phyloP scores from a whole-genome alignment of 805 yeast species.

The Yarrowia sp. region DNA sequence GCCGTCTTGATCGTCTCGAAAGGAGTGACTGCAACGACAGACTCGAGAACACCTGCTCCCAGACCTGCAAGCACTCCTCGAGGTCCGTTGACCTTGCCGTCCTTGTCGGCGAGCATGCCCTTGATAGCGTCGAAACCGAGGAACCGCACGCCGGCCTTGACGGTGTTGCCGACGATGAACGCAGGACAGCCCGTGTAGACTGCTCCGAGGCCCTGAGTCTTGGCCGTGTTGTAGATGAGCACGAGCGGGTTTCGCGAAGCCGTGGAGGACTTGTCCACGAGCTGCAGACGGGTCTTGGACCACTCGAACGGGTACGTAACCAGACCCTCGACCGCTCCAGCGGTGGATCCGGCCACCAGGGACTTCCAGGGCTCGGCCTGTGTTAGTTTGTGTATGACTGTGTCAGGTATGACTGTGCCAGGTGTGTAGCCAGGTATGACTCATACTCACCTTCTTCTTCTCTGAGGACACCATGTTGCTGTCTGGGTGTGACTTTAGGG shows the following conservation, averaged over 20 bases:
- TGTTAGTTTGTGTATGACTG: constrained; percentile 16
- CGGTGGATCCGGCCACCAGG: constrained; percentile 47
- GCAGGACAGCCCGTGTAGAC: constrained; percentile 96
- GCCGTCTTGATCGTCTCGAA: constrained; percentile 96
- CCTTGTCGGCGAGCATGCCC: constrained; percentile 67
- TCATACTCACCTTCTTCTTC: constrained; percentile 12
- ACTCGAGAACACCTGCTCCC: constrained; percentile 93
- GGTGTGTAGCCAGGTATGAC: too few relatives aligned
- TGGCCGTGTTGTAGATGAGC: constrained; percentile 70
- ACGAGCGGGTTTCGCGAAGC: constrained; percentile 81
- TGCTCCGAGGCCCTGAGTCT: constrained; percentile 72
- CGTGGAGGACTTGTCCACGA: constrained; percentile 42
- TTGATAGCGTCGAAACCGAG: constrained; percentile 89
- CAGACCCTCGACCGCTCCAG: constrained; percentile 67
- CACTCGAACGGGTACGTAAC: constrained; percentile 95
- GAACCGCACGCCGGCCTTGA: constrained; percentile 93
- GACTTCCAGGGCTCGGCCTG: constrained; percentile 39
- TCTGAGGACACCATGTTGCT: neutral
- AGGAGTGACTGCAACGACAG: constrained; percentile 92
- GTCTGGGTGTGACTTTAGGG: neutral
- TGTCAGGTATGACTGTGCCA: too few relatives aligned
- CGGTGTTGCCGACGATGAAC: constrained; percentile 91
- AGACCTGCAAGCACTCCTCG: constrained; percentile 95
- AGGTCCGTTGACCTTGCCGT: constrained; percentile 85
- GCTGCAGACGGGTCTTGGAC: constrained; percentile 90